Conservation (phyloP, 331 rosid genomes). For the Acacia pycnantha region DNA sequence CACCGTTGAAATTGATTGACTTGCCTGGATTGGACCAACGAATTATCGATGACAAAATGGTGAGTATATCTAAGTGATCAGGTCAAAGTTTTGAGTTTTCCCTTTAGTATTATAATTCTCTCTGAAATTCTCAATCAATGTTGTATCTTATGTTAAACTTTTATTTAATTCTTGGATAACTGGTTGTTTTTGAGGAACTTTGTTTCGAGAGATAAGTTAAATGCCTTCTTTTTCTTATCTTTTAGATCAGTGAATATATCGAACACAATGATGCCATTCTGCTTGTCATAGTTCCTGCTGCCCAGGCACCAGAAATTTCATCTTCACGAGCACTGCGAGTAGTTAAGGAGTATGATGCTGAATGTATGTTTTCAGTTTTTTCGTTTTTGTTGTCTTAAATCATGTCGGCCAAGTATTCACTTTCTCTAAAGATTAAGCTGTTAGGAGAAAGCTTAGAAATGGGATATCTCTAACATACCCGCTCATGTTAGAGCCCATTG, state of each 20-base stretch:
- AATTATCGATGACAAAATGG: constrained; percentile 61
- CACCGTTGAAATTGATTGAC: constrained; percentile 72
- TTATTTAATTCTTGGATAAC: neutral
- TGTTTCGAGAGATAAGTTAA: neutral
- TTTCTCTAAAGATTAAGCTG: neutral
- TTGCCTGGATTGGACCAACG: constrained; percentile 74
- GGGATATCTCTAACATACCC: neutral
- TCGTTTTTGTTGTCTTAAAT: neutral
- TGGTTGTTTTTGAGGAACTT: neutral
- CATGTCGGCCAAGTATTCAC: neutral
- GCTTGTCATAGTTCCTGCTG: constrained; percentile 62
- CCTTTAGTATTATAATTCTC: neutral
- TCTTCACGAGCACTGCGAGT: constrained; percentile 57
- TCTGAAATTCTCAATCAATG: neutral
- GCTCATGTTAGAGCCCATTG: neutral
- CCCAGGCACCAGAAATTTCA: constrained; percentile 69
- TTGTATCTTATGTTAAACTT: neutral
- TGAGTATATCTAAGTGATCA: constrained; percentile 32
- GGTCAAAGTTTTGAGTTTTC: neutral
- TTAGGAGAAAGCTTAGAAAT: neutral
- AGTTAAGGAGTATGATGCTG: constrained; percentile 65
- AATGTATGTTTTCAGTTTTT: constrained; percentile 43
- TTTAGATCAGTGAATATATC: constrained; percentile 65
- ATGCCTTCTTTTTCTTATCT: constrained; percentile 13
- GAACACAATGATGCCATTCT: constrained; percentile 73